These are phyloP conservation scores for Theileria parva DNA, from an alignment of 169 alveolate genomes.

Conservation along the genomic window DNA sequence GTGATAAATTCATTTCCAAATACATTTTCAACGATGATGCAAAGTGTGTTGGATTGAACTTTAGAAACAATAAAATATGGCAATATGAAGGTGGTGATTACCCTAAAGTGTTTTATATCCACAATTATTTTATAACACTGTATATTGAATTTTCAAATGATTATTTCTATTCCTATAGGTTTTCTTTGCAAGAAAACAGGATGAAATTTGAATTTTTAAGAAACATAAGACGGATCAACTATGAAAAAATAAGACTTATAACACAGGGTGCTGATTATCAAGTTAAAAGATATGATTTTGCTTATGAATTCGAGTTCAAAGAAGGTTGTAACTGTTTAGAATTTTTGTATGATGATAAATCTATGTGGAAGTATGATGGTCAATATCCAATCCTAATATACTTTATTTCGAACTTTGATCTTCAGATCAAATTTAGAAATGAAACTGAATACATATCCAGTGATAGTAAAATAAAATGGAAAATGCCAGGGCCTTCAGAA, in stretches of 20 bases:
- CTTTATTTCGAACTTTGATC: too few species aligned
- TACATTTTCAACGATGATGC: background rate
- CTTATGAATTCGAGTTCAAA: background rate
- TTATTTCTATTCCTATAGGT: background rate
- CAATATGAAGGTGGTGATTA: background rate
- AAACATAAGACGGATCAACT: background rate
- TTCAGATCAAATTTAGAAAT: too few species aligned
- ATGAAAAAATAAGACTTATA: too few species aligned
- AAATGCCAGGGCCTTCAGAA: too few species aligned
- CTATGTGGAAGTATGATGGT: background rate
- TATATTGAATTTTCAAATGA: background rate
- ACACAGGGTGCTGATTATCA: background rate
- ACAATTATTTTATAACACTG: too few species aligned
- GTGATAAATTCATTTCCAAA: background rate
- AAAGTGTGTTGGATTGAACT: background rate
- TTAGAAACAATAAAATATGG: background rate
- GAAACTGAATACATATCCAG: too few species aligned
- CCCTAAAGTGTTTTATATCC: background rate
- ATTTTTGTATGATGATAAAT: background rate
- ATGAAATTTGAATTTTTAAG: background rate
- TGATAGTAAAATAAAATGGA: too few species aligned
- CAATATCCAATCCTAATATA: too few species aligned
- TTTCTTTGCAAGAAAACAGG: background rate
- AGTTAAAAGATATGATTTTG: background rate
- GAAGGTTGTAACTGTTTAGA: background rate